A percentile compares a stretch with the other conserved stretches of the same genome.
Conservation (phyloP, 352 stramenopile genomes). For the Phytophthora gonapodyides region DNA sequence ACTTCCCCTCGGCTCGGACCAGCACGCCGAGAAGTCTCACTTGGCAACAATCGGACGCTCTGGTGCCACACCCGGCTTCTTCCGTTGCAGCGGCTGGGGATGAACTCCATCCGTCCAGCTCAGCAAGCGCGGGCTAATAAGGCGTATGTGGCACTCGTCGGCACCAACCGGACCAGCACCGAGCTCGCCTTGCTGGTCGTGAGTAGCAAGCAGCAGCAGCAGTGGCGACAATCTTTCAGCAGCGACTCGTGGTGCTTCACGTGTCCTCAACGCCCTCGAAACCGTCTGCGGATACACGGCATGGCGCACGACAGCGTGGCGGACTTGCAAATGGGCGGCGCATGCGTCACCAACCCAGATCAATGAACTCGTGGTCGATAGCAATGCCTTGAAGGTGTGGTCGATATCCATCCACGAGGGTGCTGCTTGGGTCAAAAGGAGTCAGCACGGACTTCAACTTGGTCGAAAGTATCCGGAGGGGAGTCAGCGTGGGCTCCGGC, state of each 20-base stretch:
- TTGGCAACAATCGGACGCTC: constrained; percentile 15
- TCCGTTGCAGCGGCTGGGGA: constrained; percentile 11
- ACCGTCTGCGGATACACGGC: constrained; percentile 7
- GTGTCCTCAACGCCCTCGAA: constrained; percentile 1
- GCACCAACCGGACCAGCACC: constrained; percentile 3
- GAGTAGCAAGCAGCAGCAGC: too few relatives aligned
- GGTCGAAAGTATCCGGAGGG: constrained; percentile 26
- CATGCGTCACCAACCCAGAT: constrained; percentile 12
- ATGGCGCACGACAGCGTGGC: constrained; percentile 6
- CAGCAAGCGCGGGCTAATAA: constrained; percentile 9
- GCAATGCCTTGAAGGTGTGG: too few relatives aligned
- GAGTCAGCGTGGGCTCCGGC: constrained; percentile 22
- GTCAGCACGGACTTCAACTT: constrained; percentile 26
- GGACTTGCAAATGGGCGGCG: constrained; percentile 9
- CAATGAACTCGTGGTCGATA: too few relatives aligned
- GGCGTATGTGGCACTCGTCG: background rate
- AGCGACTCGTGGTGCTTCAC: too few relatives aligned
- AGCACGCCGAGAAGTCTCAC: constrained; percentile 5
- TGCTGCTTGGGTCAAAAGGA: constrained; percentile 4
- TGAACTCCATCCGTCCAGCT: constrained; percentile 15
- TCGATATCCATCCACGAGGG: background rate
- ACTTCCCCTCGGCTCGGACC: constrained; percentile 11
- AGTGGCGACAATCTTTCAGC: too few relatives aligned
- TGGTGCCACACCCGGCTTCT: constrained; percentile 21
- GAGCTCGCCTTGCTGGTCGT: too few relatives aligned